Percentiles rank a stretch among this genome's conserved stretches.
These are phyloP conservation scores for Talaromyces pinophilus DNA, from an alignment of 2,329 filamentous ascomycete genomes.

Conservation along the genomic window DNA sequence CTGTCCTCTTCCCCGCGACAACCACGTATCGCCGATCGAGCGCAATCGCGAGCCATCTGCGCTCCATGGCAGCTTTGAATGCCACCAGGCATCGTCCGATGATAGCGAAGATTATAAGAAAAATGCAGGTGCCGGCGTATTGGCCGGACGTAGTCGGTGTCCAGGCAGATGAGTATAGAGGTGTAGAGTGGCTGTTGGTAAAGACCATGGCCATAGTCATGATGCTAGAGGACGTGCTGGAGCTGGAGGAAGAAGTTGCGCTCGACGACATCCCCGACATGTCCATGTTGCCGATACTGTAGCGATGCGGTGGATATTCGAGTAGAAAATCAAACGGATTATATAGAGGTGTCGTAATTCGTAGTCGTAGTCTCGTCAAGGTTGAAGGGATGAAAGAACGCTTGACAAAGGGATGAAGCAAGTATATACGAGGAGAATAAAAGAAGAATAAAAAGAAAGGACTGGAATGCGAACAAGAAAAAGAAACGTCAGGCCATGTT, in stretches of 20 bases:
- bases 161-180: slow-evolving; percentile 71
- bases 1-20: slow-evolving; percentile 63
- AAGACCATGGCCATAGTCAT: slow-evolving; percentile 39
- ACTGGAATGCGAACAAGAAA: neutral
- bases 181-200: slow-evolving; percentile 61
- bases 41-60: slow-evolving; percentile 69
- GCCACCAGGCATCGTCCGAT: slow-evolving; percentile 72
- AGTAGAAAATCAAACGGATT: neutral
- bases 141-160: slow-evolving; percentile 67
- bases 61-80: slow-evolving; percentile 60
- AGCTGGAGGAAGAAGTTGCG: slow-evolving; percentile 13
- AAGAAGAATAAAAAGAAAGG: neutral
- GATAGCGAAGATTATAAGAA: slow-evolving; percentile 75
- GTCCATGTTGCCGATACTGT: slow-evolving; percentile 8
- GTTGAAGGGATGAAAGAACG: neutral
- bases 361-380: neutral
- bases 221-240: slow-evolving; percentile 21
- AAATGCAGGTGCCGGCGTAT: slow-evolving; percentile 90
- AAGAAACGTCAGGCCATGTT: neutral
- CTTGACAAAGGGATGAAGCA: neutral
- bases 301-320: neutral
- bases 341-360: neutral
- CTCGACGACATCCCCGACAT: slow-evolving; percentile 15
- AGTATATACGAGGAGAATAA: neutral
- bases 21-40: slow-evolving; percentile 74